Base-by-base conservation (phyloP, 768 basidiomycete species). In the Suillus occidentalis region DNA sequence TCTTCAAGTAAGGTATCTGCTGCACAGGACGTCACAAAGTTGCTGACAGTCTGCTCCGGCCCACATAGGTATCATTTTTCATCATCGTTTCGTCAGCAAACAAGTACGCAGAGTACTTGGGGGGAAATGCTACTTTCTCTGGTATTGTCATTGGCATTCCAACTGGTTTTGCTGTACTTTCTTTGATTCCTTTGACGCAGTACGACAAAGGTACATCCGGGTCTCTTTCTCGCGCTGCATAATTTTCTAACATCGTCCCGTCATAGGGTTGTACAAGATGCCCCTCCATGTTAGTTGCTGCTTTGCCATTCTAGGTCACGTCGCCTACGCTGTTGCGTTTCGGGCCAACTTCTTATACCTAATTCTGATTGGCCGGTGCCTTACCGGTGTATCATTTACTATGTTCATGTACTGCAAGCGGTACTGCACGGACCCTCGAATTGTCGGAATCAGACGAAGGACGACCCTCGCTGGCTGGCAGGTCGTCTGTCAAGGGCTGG, bases 101-200 rank as follows among this genome's bases (percentile, higher is more conserved):
- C 69, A 78, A 80, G 60, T 90, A 91, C 69, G 85, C 87, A 0
- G 80, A 85, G 65, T 78, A 84, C 67, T 77, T 90, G 8, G 88
- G 88, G 28, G 89, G 89, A 20, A 83, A 78, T n/a, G 78, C 87
- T n/a, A 87, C 87, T 0, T 91, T 91, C 72, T 86, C 88, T 42
- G 88, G 89, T 60, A 70, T 91, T 7, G 82, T 81, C 40, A 81
- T 89, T 64, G 89, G 89, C 68, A 87, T 91, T 65, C 90, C 89
- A 12, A 84, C 86, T 12, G 75, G 85, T 3, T 82, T 89, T 64
- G 83, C 88, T 39, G 89, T 87, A 0, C 66, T 91, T 0, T 74
- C 81, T 1, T 79, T 91, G 16, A 70, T 89, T 20, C 87, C 87
- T 4, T 73, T 90, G 61, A 81, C 83, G 52, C 83, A 72, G 70